Evolutionary conservation across 176 grass and related monocot genomes (phyloP), one percentile per base, ranked within the genome.

Genomic region (Hyparrhenia diplandra): DNA sequence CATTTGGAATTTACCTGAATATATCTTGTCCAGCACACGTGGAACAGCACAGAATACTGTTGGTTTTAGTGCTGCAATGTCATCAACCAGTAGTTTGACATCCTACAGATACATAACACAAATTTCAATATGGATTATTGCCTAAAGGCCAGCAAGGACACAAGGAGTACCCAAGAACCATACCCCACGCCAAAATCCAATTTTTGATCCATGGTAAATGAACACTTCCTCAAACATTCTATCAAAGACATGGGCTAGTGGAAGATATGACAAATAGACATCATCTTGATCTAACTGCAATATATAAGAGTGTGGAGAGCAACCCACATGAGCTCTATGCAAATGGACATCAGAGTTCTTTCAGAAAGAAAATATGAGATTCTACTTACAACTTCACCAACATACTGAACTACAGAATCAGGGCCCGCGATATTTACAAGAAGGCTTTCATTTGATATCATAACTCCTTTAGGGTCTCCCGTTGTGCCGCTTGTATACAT

Each of bases 401-500:
- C 34, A 89, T 68, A 49, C 35, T 86, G 42, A 31, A 89, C 0
- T 13, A 93, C 54, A 45, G 65, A 57, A 86, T 93, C 86, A 64
- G 73, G 28, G 18, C 95, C 95, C 39, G 28, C n/a, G 4, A 91
- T 81, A 25, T 89, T 88, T 77, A 82, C n/a, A 68, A 95, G 67
- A 37, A 95, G 83, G 82, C 86, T 93, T 74, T 88, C 90, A 70
- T 98, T 95, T 18, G 88, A 91, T 88, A 98, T 52, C 90, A 98
- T 75, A 25, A 98, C 95, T 47, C 92, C 95, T 85, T 98, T 98
- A 42, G 95, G 95, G 32, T 98, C 92, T 69, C 95, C 95, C 52
- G 95, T 98, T 69, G 95, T 98, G 75, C 95, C 92, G 13, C 95
- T 98, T 46, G 95, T 98, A 83, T 98, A 98, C 95, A 98, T 98